Conservation (phyloP, 2,329 filamentous ascomycete species). For the Venturia nashicola region DNA sequence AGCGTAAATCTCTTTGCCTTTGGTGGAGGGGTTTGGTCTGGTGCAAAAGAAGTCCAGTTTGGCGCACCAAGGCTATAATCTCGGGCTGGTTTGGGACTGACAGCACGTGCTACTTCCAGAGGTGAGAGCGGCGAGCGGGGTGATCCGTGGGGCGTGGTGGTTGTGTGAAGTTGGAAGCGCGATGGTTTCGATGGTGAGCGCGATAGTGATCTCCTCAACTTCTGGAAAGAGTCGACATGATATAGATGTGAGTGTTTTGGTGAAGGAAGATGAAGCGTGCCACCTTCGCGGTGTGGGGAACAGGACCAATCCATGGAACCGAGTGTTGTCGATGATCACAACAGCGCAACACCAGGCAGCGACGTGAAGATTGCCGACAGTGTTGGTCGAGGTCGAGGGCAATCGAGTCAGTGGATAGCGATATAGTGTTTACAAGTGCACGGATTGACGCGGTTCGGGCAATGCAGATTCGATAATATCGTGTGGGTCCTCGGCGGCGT, state of each 20-base stretch:
- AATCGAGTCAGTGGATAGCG: background rate
- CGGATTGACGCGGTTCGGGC: background rate
- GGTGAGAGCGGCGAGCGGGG: constrained; percentile 26
- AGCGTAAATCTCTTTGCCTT: constrained; percentile 45
- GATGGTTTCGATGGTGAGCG: constrained; percentile 78
- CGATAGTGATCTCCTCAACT: constrained; percentile 76
- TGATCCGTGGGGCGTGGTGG: constrained; percentile 30
- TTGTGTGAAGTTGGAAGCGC: constrained; percentile 52
- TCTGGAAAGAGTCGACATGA: constrained; percentile 71
- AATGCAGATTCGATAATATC: background rate
- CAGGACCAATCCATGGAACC: constrained; percentile 17
- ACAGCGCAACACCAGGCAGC: background rate
- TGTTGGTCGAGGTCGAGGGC: background rate
- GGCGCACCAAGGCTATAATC: background rate
- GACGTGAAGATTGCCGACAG: background rate
- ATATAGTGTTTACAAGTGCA: background rate
- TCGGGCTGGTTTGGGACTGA: constrained; percentile 36
- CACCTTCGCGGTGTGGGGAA: constrained; percentile 46
- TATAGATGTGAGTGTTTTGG: constrained; percentile 60
- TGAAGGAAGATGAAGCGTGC: constrained; percentile 75
- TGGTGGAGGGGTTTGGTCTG: constrained; percentile 26
- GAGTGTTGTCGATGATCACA: background rate
- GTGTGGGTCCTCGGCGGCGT: background rate
- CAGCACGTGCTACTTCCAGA: constrained; percentile 31
- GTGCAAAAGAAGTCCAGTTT: background rate